phyloP scores from a whole-genome alignment of 176 grass and related monocot genomes.

The Aegilops sharonensis region DNA sequence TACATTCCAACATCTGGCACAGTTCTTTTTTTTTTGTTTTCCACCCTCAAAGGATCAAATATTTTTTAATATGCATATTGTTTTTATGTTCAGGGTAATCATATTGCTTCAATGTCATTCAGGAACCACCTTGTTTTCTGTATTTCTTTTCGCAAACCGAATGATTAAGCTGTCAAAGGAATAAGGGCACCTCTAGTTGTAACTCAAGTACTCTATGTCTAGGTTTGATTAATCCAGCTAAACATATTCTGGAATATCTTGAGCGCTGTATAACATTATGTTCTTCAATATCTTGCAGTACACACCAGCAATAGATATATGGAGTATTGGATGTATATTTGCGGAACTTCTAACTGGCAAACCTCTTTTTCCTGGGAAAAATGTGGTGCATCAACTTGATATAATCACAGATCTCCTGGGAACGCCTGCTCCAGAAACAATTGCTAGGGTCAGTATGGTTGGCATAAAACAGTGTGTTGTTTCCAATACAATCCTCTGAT shows the following conservation, averaged over 20 bases:
- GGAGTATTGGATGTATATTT: conserved; percentile 99
- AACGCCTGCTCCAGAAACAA: conserved; percentile 78
- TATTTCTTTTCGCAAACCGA: background rate
- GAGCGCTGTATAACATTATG: background rate
- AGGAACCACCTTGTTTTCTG: background rate
- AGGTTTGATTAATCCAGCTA: background rate
- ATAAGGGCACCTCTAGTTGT: background rate
- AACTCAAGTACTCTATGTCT: background rate
- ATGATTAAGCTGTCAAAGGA: background rate
- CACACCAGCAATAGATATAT: conserved; percentile 97
- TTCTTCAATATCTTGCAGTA: conserved; percentile 53
- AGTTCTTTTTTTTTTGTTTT: background rate
- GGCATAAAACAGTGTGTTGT: background rate
- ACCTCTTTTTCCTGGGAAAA: conserved; percentile 96
- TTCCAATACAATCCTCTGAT: conserved; percentile 1
- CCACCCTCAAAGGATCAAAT: background rate
- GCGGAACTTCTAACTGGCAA: conserved; percentile 86
- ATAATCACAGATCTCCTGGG: conserved; percentile 95
- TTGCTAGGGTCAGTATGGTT: conserved; percentile 67
- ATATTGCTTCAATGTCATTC: background rate
- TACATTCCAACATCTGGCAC: background rate
- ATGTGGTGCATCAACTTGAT: conserved; percentile 95
- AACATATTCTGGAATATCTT: background rate
- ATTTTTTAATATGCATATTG: background rate
- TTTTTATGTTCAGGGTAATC: background rate